A percentile compares a stretch with the other conserved stretches of the same genome.
These are phyloP conservation scores for Globisporangium abappressorium DNA, from an alignment of 352 stramenopile species.

Conservation along the genomic window DNA sequence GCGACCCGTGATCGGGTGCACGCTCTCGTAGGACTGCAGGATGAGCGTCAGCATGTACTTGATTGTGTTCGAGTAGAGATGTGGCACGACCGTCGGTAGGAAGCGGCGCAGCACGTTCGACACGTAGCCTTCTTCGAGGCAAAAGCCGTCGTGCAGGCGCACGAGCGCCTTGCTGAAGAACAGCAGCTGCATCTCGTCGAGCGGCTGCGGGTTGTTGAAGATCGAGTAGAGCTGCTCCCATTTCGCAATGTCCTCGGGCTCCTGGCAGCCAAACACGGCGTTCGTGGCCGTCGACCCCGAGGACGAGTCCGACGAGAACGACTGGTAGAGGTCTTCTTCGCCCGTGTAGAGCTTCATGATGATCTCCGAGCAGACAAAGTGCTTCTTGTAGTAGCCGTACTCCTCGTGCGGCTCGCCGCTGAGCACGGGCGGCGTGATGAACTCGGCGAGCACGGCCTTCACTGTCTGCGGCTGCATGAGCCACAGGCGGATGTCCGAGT, in stretches of 20 bases:
- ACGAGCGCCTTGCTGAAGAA: slow-evolving; percentile 89
- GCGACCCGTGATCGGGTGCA: slow-evolving; percentile 82
- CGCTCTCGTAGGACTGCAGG: slow-evolving; percentile 85
- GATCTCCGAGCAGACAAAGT: slow-evolving; percentile 88
- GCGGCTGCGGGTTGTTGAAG: slow-evolving; percentile 67
- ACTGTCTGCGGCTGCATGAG: slow-evolving; percentile 78
- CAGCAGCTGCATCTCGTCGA: slow-evolving; percentile 85
- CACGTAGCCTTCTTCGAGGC: slow-evolving; percentile 84
- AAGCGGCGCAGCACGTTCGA: slow-evolving; percentile 78
- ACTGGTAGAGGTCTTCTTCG: slow-evolving; percentile 87
- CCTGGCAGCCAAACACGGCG: slow-evolving; percentile 79
- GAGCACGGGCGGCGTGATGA: slow-evolving; percentile 76
- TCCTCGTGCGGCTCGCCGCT: slow-evolving; percentile 77
- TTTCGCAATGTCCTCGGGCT: slow-evolving; percentile 65
- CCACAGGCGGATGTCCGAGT: slow-evolving; percentile 84
- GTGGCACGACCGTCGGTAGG: slow-evolving; percentile 69
- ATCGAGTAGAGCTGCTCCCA: slow-evolving; percentile 84
- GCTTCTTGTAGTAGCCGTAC: slow-evolving; percentile 88
- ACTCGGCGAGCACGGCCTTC: slow-evolving; percentile 72
- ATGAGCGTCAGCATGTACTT: slow-evolving; percentile 90
- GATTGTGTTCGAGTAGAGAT: slow-evolving; percentile 87
- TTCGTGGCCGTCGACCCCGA: slow-evolving; percentile 60
- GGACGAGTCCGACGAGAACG: slow-evolving; percentile 81
- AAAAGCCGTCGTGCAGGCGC: slow-evolving; percentile 83
- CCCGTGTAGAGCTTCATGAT: slow-evolving; percentile 90